Evolutionary conservation across 768 basidiomycete species (phyloP).

Genomic region (Suillus paluster): DNA sequence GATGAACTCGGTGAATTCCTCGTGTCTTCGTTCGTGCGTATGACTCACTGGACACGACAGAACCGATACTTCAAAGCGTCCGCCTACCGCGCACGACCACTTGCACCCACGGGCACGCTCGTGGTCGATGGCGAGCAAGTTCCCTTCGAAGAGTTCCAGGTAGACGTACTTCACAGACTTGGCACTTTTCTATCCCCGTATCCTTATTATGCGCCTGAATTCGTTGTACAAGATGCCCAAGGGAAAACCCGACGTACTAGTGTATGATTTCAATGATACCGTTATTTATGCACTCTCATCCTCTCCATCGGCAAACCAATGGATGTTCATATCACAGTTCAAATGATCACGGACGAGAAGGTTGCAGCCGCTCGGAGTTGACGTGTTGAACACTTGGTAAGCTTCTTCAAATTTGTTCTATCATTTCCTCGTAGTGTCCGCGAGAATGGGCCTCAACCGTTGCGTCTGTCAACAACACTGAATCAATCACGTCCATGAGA

Average conservation of each 20-base stretch:
- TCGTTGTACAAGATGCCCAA: constrained; percentile 36
- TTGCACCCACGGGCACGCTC: constrained; percentile 54
- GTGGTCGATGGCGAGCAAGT: constrained; percentile 81
- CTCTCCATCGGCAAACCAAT: constrained; percentile 79
- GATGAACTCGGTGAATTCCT: constrained; percentile 54
- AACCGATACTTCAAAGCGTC: constrained; percentile 73
- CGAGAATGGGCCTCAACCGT: constrained; percentile 67
- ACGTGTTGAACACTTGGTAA: constrained; percentile 83
- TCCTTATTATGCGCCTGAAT: constrained; percentile 57
- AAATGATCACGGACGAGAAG: constrained; percentile 73
- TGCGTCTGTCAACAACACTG: constrained; percentile 62
- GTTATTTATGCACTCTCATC: constrained; percentile 72
- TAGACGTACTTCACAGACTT: constrained; percentile 71
- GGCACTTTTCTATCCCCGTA: constrained; percentile 68
- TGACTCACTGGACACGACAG: constrained; percentile 40
- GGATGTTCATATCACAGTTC: constrained; percentile 80
- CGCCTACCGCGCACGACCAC: constrained; percentile 73
- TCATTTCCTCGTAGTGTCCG: constrained; percentile 54
- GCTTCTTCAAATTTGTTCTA: not conserved
- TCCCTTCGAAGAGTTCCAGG: constrained; percentile 75
- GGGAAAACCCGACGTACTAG: constrained; percentile 23
- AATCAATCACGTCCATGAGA: constrained; percentile 48
- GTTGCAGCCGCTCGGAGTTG: constrained; percentile 76
- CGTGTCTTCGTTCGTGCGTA: constrained; percentile 5
- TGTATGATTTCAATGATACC: not conserved